These are phyloP conservation scores for Penicillium sp. DNA, from an alignment of 2,329 filamentous ascomycete species.

Conservation along the genomic window DNA sequence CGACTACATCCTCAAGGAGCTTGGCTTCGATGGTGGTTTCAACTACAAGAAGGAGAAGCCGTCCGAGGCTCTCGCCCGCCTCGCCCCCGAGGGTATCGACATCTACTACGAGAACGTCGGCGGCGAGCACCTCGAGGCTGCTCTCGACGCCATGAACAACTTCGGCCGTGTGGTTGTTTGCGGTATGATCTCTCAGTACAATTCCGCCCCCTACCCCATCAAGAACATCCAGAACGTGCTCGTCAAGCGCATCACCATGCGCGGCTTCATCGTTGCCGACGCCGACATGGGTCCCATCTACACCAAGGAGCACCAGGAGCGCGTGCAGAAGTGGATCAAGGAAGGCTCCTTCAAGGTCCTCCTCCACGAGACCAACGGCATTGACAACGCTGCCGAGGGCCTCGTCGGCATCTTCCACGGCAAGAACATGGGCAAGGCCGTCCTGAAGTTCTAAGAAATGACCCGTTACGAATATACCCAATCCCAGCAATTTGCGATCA, in stretches of 20 bases:
- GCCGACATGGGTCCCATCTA: slow-evolving; percentile 62
- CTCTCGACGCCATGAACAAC: slow-evolving; percentile 57
- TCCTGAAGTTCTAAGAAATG: slow-evolving; percentile 57
- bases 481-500: background rate
- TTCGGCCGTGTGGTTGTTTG: slow-evolving; percentile 61
- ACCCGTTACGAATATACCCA: background rate
- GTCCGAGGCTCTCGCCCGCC: slow-evolving; percentile 58
- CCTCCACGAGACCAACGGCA: slow-evolving; percentile 63
- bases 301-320: slow-evolving; percentile 65
- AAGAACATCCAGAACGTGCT: slow-evolving; percentile 61
- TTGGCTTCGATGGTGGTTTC: slow-evolving; percentile 68
- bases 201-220: slow-evolving; percentile 61
- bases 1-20: slow-evolving; percentile 63
- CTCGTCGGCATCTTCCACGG: slow-evolving; percentile 69
- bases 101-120: slow-evolving; percentile 81
- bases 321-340: slow-evolving; percentile 66
- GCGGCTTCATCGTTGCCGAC: slow-evolving; percentile 69
- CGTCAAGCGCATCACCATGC: slow-evolving; percentile 59
- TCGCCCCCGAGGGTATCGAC: slow-evolving; percentile 72
- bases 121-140: slow-evolving; percentile 66
- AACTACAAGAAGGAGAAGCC: slow-evolving; percentile 84
- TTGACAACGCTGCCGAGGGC: slow-evolving; percentile 69
- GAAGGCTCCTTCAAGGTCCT: slow-evolving; percentile 70
- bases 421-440: slow-evolving; percentile 80
- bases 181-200: slow-evolving; percentile 73